Evolutionary conservation across 2,329 filamentous ascomycete species (phyloP), one percentile per base, ranked within the genome.

Genomic region (Chaetoscypha palmicola): DNA sequence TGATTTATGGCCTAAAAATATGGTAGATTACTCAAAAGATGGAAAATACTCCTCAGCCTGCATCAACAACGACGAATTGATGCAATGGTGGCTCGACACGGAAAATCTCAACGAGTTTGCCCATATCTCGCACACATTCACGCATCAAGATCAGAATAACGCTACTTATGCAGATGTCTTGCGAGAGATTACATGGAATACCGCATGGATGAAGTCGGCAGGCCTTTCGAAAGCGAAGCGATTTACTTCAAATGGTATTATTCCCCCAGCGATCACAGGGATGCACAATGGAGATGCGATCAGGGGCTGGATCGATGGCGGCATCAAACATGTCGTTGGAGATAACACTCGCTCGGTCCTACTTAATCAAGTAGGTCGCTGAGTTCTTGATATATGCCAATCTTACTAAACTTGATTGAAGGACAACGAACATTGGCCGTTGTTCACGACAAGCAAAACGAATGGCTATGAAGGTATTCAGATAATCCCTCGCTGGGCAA

Each of bases 221-320:
- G 73, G 73, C 9, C 63, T 79, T 44, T 64, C 64, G 44, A 52
- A 62, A 20, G 68, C 69, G 16, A 55, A 56, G 17, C 64, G 66
- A 38, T 80, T 69, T 59, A 77, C 73, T 19, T 49, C 62, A 2
- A 67, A 70, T 33, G 76, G 76, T 16, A 67, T 81, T 35, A 76
- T 81, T 47, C 77, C 77, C 2, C 77, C 77, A 1, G 76, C 76
- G 37, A 81, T 81, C 46, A 81, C 77, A 2, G 77, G 77, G 37
- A 58, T 81, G n/a, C 74, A 79, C 62, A 81, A 81, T 51, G 77
- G 73, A 16, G 77, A 81, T 58, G 76, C 69, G 7, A 68, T 81
- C 36, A 63, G 64, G 41, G 77, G 73, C 4, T 81, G 74, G 74
- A 64, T 66, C 51, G 72, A 77, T 33, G 75, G 75, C 45, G 76